Evolutionary conservation across 108 stramenopile species (phyloP), one percentile per base, ranked within the genome.

Genomic region (Mediolabrus comicus): DNA sequence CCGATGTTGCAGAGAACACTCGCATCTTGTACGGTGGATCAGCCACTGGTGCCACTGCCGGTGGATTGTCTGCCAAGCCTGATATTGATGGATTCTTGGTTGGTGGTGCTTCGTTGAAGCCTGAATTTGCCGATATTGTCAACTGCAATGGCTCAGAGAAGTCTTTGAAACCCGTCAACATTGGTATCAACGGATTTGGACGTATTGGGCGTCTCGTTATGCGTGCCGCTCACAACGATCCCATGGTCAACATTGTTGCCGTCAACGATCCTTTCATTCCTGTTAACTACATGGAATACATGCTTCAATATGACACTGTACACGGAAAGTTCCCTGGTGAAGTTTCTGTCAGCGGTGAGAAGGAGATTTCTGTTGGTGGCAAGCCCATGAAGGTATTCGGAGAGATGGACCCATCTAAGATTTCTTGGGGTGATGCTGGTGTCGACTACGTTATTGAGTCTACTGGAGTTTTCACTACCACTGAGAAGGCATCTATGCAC

Each of bases 1-100:
- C 91, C 25, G 92, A 92, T 63, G 87, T 95, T 69, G 95, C 95
- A 14, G 87, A 81, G 36, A 73, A 85, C 57, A 90, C 87, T 22
- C 92, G 95, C 62, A 95, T 95, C 65, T 80, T 97, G 71, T 98
- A 98, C 84, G 98, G 98, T 43, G 98, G 98, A 77, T 91, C 89
- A 56, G 98, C 96, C 70, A 95, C 83, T 60, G 95, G 73, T 9
- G 82, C 79, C 39, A 97, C 94, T 58, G 97, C 97, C 49, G 88
- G 94, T 25, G 95, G 87, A 62, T 93, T 99, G 62, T 95, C 95
- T 27, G 76, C 87, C 46, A 92, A 97, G 89, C 80, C 82, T 26
- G 99, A 99, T 83, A 98, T 99, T 81, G 98, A 99, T 86, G 99
- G 99, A 57, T 99, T 99, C 91, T 84, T 99, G 43, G 99, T 99